Evolutionary conservation across 768 basidiomycete species (phyloP).

Genomic region (Macrolepiota albuminosa): DNA sequence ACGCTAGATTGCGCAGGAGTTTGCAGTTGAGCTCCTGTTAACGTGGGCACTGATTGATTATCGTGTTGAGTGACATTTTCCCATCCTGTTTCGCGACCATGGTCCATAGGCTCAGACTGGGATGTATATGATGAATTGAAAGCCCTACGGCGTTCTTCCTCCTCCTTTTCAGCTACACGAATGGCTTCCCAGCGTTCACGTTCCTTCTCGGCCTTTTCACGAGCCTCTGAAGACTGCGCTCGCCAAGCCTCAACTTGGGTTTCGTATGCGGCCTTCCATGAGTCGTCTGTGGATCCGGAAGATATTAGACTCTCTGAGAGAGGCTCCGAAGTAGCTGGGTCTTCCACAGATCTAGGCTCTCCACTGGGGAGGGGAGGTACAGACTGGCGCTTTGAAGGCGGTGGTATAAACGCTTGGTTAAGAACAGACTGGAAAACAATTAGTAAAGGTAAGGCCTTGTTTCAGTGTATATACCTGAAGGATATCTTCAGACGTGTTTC

Average conservation of each 20-base stretch:
- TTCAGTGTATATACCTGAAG: conserved; percentile 15
- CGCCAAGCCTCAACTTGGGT: conserved; percentile 68
- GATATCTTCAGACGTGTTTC: conserved; percentile 15
- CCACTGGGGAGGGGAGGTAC: not conserved
- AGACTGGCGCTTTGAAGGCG: conserved; percentile 24
- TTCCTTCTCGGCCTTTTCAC: conserved; percentile 70
- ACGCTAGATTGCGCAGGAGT: conserved; percentile 36
- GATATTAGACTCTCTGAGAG: conserved; percentile 6
- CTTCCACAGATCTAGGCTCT: conserved; percentile 1
- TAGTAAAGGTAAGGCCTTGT: not conserved
- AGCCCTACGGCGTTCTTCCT: conserved; percentile 34
- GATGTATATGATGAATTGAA: conserved; percentile 11
- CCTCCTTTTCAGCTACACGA: conserved; percentile 49
- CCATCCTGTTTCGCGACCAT: conserved; percentile 27
- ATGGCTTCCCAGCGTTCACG: conserved; percentile 69
- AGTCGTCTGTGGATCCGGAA: conserved; percentile 30
- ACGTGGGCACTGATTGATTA: conserved; percentile 16
- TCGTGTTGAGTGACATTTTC: conserved; percentile 28
- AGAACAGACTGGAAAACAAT: conserved; percentile 21
- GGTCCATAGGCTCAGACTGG: conserved; percentile 5
- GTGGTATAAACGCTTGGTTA: conserved; percentile 27
- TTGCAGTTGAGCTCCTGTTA: conserved; percentile 20
- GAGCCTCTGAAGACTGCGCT: conserved; percentile 63
- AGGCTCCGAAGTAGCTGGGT: conserved; percentile 6
- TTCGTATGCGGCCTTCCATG: conserved; percentile 69